These are phyloP conservation scores for Phyllosticta paracitricarpa DNA, from an alignment of 2,329 filamentous ascomycete genomes.

Conservation along the genomic window DNA sequence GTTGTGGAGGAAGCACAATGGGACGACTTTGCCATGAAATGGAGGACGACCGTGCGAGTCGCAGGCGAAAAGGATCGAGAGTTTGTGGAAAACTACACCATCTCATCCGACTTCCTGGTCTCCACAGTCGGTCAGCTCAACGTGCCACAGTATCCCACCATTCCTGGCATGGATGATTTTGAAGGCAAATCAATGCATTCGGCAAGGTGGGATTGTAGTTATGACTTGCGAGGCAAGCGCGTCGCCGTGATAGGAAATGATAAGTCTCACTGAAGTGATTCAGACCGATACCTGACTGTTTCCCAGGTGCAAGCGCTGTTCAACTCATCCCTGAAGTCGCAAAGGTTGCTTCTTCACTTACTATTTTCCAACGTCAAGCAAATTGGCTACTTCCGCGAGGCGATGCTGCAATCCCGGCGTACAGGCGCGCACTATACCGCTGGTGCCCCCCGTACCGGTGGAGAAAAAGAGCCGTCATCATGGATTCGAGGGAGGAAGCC, in stretches of 20 bases:
- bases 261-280: background rate
- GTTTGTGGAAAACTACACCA: conserved; percentile 41
- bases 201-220: conserved; percentile 52
- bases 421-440: conserved; percentile 34
- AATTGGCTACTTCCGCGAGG: conserved; percentile 49
- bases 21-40: conserved; percentile 43
- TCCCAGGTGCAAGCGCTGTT: conserved; percentile 40
- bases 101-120: conserved; percentile 47
- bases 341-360: conserved; percentile 39
- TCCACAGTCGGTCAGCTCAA: conserved; percentile 52
- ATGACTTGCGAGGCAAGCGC: conserved; percentile 43
- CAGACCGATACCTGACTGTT: conserved; percentile 17
- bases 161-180: conserved; percentile 39
- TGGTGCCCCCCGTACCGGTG: conserved; percentile 43
- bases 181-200: conserved; percentile 47
- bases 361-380: conserved; percentile 48
- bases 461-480: conserved; percentile 40
- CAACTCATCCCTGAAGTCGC: conserved; percentile 51
- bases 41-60: conserved; percentile 41
- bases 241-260: conserved; percentile 51
- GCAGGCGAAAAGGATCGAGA: conserved; percentile 46
- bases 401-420: conserved; percentile 37
- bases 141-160: conserved; percentile 40
- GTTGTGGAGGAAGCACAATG: conserved; percentile 43
- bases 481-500: conserved; percentile 45